Percentiles rank a stretch among this genome's conserved stretches.
Evolutionary conservation across 495 filamentous ascomycete species (phyloP).

Genomic region (Cudoniella acicularis): DNA sequence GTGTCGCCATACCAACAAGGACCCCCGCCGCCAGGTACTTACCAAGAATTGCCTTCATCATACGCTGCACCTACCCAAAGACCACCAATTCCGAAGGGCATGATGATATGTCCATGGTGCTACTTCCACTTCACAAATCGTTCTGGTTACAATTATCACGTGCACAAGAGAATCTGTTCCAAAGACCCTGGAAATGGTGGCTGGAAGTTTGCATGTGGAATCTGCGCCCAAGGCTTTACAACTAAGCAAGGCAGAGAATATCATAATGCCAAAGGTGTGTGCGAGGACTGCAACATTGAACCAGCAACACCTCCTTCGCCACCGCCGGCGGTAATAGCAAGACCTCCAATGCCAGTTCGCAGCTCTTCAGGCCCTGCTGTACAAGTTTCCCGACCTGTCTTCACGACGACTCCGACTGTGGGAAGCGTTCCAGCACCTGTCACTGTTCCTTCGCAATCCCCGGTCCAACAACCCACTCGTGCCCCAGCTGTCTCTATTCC

Average conservation of each 20-base stretch:
- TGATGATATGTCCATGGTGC: constrained; percentile 5
- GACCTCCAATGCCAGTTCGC: neutral
- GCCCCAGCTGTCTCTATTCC: neutral
- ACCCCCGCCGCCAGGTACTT: neutral
- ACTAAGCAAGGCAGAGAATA: constrained; percentile 17
- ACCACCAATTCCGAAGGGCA: neutral
- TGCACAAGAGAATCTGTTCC: constrained; percentile 12
- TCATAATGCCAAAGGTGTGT: constrained; percentile 11
- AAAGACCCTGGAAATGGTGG: neutral
- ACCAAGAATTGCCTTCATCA: neutral
- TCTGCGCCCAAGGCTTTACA: constrained; percentile 19
- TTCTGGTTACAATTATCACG: constrained; percentile 14
- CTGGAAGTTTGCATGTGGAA: constrained; percentile 5
- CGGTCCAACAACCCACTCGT: neutral
- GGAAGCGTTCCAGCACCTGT: neutral
- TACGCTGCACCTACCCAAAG: neutral
- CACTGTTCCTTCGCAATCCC: neutral
- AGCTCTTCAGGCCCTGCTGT: neutral
- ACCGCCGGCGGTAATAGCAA: neutral
- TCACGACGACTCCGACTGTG: neutral
- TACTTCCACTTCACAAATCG: neutral
- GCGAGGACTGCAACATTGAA: neutral
- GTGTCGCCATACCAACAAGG: neutral
- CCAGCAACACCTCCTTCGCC: neutral
- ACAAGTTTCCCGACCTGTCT: neutral